Percentiles rank a stretch among this genome's conserved stretches.
These are phyloP conservation scores for Dittrichia graveolens DNA, from an alignment of 129 eudicot species.

Conservation along the genomic window DNA sequence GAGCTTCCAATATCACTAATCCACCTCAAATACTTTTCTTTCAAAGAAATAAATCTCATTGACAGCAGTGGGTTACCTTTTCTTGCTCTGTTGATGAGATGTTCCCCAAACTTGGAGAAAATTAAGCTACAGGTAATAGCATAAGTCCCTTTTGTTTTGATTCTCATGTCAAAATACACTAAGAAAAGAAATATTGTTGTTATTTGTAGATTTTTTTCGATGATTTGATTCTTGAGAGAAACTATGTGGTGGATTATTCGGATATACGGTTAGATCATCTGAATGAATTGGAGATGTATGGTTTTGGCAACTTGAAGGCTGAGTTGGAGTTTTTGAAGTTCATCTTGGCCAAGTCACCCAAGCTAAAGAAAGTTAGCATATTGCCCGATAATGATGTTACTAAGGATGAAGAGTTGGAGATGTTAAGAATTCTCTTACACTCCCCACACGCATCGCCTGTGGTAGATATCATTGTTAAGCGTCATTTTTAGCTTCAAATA, in stretches of 20 bases:
- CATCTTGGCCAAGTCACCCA: constrained; percentile 21
- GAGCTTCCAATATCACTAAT: constrained; percentile 11
- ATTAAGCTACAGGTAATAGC: neutral
- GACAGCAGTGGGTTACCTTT: neutral
- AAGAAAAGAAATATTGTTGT: neutral
- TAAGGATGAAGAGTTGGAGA: constrained; percentile 2
- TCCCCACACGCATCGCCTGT: neutral
- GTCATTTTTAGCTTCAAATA: neutral
- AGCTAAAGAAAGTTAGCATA: constrained; percentile 5
- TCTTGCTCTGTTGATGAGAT: neutral
- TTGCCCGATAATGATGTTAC: neutral
- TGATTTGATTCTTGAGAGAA: neutral
- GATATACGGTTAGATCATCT: constrained; percentile 18
- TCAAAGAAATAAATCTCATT: neutral
- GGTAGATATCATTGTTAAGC: neutral
- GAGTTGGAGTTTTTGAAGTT: constrained; percentile 23
- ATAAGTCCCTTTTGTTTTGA: neutral
- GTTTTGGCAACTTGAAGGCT: neutral
- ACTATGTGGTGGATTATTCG: neutral
- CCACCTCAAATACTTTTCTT: constrained; percentile 18
- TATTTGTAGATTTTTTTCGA: neutral
- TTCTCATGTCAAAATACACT: neutral
- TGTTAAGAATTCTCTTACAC: constrained; percentile 4
- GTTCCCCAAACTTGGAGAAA: constrained; percentile 6
- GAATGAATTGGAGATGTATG: constrained; percentile 1